phyloP scores from a whole-genome alignment of 345 rosid species.

The Eucalyptus viminalis region DNA sequence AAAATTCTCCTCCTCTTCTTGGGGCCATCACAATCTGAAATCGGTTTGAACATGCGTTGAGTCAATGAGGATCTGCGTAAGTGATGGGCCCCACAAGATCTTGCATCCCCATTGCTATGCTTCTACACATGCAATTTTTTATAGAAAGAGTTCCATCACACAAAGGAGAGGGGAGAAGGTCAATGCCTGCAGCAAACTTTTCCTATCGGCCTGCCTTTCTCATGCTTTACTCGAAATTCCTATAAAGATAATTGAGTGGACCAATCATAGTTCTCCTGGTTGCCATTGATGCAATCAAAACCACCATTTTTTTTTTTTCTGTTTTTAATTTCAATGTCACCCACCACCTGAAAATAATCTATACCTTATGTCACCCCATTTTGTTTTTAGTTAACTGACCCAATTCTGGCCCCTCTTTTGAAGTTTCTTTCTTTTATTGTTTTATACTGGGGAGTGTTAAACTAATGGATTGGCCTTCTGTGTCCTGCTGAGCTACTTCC shows the following conservation, averaged over 20 bases:
- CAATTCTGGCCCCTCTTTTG: not conserved
- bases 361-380: not conserved
- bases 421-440: not conserved
- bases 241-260: not conserved
- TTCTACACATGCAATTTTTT: not conserved
- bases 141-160: not conserved
- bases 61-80: not conserved
- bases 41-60: not conserved
- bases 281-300: not conserved
- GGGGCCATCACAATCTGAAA: not conserved
- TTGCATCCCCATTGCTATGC: not conserved
- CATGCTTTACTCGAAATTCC: not conserved
- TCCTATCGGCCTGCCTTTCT: not conserved
- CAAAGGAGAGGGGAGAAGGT: not conserved
- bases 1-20: not conserved
- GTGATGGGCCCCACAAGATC: not conserved
- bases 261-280: not conserved
- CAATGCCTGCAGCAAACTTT: not conserved
- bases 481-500: not conserved
- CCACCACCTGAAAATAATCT: not conserved
- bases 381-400: not conserved
- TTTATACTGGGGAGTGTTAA: not conserved
- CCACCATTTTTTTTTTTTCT: not conserved
- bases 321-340: not conserved
- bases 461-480: not conserved